These are phyloP conservation scores for Epichloe typhina DNA, from an alignment of 2,329 filamentous ascomycete species.

Conservation along the genomic window DNA sequence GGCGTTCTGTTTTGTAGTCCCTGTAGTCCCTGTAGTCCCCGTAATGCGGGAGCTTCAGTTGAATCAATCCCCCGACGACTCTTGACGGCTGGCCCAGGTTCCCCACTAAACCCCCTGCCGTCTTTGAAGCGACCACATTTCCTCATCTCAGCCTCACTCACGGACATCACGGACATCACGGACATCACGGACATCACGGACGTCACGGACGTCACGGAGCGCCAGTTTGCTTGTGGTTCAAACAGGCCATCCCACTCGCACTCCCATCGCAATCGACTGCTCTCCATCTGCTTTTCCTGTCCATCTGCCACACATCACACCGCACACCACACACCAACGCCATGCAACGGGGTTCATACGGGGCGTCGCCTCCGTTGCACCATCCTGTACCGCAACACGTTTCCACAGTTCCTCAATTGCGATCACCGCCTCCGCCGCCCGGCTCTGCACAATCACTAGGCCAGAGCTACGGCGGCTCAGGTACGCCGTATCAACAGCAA, in stretches of 20 bases:
- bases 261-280: neutral
- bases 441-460: slow-evolving; percentile 54
- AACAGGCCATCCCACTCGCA: neutral
- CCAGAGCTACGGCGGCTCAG: slow-evolving; percentile 39
- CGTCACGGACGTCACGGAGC: neutral
- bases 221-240: neutral
- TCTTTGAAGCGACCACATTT: slow-evolving; percentile 21
- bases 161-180: neutral
- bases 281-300: neutral
- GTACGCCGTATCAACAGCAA: slow-evolving; percentile 62
- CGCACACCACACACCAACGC: slow-evolving; percentile 4
- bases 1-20: too few species aligned
- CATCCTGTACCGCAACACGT: slow-evolving; percentile 97
- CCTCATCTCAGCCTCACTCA: slow-evolving; percentile 14
- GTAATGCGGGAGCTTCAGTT: too few species aligned
- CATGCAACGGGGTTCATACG: slow-evolving; percentile 82
- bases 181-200: neutral
- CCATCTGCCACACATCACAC: neutral
- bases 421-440: slow-evolving; percentile 78
- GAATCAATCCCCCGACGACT: too few species aligned
- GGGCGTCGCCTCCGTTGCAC: slow-evolving; percentile 84
- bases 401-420: slow-evolving; percentile 90
- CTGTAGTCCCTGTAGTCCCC: too few species aligned
- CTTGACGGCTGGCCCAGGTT: too few species aligned
- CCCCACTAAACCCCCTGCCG: too few species aligned